Base-by-base conservation (phyloP, 345 rosid genomes). In the Psidium guajava region DNA sequence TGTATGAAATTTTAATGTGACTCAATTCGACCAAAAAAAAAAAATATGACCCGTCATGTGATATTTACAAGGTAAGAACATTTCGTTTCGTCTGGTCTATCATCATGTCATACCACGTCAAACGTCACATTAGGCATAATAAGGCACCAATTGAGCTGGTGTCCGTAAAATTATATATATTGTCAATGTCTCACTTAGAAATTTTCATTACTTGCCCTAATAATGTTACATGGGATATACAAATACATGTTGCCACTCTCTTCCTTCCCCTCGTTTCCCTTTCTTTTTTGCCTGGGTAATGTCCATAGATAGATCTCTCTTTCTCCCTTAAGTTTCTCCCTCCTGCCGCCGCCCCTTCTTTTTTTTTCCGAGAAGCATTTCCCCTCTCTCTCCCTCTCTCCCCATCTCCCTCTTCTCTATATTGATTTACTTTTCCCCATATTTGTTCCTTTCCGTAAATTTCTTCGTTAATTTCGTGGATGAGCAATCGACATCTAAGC, bases 11-110 rank as follows among this genome's bases (percentile, higher is more conserved):
- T 32, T 16, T 32, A 16, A 64, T 1, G 77, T 16, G 44, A 32
- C 22, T 1, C 2, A 36, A 36, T 36, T 36, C 40, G 40, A 36
- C 40, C 40, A 2, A 36, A 36, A 36, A 36, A 36, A 36, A 36
- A 36, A 42, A 42, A 42, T 4, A 6, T 18, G 47, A 18, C 24
- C 4, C 2, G 6, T 0, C 75, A 64, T 15, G 8, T 16, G 6
- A 3, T 28, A 4, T 8, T 64, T 1, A 0, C 2, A 61, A 61
- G 22, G 1, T 6, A 61, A 61, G 4, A 2, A 13, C 1, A 1
- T 4, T 3, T 6, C 42, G 9, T 64, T 2, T 7, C 0, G 5
- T 64, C 40, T 3, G 16, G 1, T 27, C 20, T 6, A 61, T 61
- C 22, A 15, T 3, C 6, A 4, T 12, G 20, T 32, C 32, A 32